phyloP scores from a whole-genome alignment of 23 red algal genomes.

The Gracilaria gracilis region DNA sequence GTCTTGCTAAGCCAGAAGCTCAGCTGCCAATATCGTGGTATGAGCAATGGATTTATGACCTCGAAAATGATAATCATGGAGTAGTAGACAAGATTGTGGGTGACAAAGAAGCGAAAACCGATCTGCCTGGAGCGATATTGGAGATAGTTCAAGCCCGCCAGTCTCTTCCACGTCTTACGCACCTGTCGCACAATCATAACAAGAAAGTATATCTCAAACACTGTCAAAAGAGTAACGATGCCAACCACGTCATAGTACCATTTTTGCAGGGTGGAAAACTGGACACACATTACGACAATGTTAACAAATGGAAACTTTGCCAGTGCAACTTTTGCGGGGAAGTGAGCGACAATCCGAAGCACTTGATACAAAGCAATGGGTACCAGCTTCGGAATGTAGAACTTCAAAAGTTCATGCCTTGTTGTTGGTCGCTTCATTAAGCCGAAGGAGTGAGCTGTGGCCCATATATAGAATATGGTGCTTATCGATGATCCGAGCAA shows the following conservation, averaged over 20 bases:
- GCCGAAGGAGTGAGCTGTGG: conserved; percentile 41
- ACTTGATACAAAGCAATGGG: neutral
- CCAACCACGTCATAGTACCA: neutral
- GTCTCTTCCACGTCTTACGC: neutral
- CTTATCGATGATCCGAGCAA: conserved; percentile 2
- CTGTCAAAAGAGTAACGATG: neutral
- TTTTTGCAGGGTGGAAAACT: neutral
- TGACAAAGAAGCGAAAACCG: conserved; percentile 23
- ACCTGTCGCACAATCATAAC: neutral
- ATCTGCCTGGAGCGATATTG: neutral
- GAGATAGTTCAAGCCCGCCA: conserved; percentile 29
- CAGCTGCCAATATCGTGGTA: conserved; percentile 20
- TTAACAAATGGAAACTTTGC: conserved; percentile 8
- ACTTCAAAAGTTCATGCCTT: neutral
- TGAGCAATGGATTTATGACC: neutral
- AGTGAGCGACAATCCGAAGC: neutral
- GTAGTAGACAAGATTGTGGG: conserved; percentile 46
- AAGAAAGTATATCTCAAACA: conserved; percentile 6
- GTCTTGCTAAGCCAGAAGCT: neutral
- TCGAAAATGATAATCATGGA: conserved; percentile 16
- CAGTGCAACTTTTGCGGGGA: neutral
- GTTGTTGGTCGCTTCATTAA: neutral
- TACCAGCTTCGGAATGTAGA: neutral
- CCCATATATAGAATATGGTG: conserved; percentile 47
- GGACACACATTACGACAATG: conserved; percentile 14